phyloP scores from a whole-genome alignment of 805 yeast genomes.

The Spathaspora girioi region DNA sequence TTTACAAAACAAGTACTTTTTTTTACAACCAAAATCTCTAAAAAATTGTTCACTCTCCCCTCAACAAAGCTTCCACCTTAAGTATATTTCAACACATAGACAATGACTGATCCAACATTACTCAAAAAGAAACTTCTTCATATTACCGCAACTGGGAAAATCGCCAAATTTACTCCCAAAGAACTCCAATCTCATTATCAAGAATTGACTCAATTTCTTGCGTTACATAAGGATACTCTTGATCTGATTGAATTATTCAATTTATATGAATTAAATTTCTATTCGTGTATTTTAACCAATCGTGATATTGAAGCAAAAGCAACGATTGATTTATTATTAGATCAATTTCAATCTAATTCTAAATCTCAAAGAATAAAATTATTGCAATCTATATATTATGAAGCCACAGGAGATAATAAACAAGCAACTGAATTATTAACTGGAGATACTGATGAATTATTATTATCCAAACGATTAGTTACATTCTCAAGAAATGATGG shows the following conservation, averaged over 20 bases:
- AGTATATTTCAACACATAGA: neutral
- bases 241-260: conserved; percentile 49
- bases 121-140: conserved; percentile 46
- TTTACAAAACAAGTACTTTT: neutral
- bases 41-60: neutral
- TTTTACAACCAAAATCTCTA: neutral
- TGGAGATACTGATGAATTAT: conserved; percentile 30
- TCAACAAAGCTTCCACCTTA: neutral
- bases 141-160: conserved; percentile 49
- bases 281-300: conserved; percentile 54
- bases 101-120: conserved; percentile 5
- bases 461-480: conserved; percentile 33
- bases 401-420: conserved; percentile 44
- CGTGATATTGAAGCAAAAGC: conserved; percentile 71
- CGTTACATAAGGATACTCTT: conserved; percentile 23
- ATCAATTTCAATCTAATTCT: conserved; percentile 45
- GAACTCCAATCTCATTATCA: conserved; percentile 36
- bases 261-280: conserved; percentile 69
- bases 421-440: conserved; percentile 26
- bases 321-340: conserved; percentile 60
- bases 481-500: conserved; percentile 18
- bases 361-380: conserved; percentile 54
- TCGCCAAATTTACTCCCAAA: conserved; percentile 44
- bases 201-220: conserved; percentile 37
- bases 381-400: conserved; percentile 53